Percentiles rank a stretch among this genome's conserved stretches.
Evolutionary conservation across 148 eudicot genomes (phyloP).

Genomic region (Dianthus caryophyllus): DNA sequence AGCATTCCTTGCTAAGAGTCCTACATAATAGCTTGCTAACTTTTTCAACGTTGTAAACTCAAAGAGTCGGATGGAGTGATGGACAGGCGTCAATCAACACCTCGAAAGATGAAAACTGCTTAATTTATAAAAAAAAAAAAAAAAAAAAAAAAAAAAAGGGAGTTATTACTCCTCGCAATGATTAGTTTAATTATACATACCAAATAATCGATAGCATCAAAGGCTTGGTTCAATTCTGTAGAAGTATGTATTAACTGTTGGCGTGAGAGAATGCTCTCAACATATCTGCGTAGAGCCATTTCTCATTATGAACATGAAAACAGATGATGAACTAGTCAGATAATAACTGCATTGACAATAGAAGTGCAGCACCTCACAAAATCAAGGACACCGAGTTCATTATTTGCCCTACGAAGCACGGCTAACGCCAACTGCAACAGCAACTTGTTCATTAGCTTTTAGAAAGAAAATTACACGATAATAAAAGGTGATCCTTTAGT

Average conservation of each 20-base stretch:
- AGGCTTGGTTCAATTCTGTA: conserved; percentile 53
- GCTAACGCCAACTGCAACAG: conserved; percentile 81
- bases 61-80: too few relatives aligned
- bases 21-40: too few relatives aligned
- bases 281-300: conserved; percentile 45
- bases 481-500: background rate
- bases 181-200: conserved; percentile 30
- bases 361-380: conserved; percentile 59
- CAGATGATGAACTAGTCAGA: conserved; percentile 5
- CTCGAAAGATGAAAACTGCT: too few relatives aligned
- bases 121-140: too few relatives aligned
- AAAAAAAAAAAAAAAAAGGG: too few relatives aligned
- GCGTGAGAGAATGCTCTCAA: conserved; percentile 56
- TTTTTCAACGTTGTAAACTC: too few relatives aligned
- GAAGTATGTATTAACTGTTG: conserved; percentile 50
- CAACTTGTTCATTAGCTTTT: background rate
- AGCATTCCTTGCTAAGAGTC: too few relatives aligned
- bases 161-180: background rate
- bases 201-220: conserved; percentile 59
- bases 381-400: conserved; percentile 52
- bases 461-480: background rate
- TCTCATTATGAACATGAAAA: background rate
- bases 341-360: conserved; percentile 6
- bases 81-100: too few relatives aligned
- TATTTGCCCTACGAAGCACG: conserved; percentile 66